Conservation (phyloP, 2,329 filamentous ascomycete species). For the Coleophoma cylindrospora region DNA sequence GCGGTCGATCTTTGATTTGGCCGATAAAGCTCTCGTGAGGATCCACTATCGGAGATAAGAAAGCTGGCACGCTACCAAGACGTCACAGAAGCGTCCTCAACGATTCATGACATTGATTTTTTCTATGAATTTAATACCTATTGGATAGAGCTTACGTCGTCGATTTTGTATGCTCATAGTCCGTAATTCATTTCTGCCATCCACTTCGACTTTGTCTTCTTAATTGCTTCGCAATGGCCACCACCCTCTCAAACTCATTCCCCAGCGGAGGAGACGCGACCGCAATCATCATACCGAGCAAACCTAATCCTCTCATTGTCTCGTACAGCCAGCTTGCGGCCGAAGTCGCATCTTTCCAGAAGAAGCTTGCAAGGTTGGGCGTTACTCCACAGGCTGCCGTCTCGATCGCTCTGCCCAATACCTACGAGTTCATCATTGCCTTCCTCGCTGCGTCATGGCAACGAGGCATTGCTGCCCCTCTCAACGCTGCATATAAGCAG, state of each 20-base stretch:
- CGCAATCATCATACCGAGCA: constrained; percentile 71
- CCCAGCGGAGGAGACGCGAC: constrained; percentile 42
- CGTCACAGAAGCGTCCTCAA: too few relatives aligned
- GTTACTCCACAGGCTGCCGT: constrained; percentile 66
- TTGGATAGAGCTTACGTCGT: too few relatives aligned
- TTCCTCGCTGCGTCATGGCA: constrained; percentile 87
- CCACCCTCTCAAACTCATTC: constrained; percentile 54
- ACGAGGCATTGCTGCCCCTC: constrained; percentile 75
- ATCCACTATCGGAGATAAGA: too few relatives aligned
- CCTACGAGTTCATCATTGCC: constrained; percentile 81
- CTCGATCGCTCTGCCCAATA: constrained; percentile 79
- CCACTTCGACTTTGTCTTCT: too few relatives aligned
- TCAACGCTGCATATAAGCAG: constrained; percentile 86
- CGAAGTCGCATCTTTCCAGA: constrained; percentile 68
- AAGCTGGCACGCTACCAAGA: too few relatives aligned
- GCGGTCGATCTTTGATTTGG: too few relatives aligned
- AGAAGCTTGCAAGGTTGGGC: constrained; percentile 71
- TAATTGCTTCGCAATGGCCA: constrained; percentile 15
- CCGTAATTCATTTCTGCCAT: too few relatives aligned
- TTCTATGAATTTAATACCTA: too few relatives aligned
- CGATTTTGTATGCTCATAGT: too few relatives aligned
- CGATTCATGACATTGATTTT: too few relatives aligned
- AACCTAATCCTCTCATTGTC: constrained; percentile 55
- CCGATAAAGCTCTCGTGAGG: too few relatives aligned
- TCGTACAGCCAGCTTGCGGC: constrained; percentile 63